Evolutionary conservation across 129 eudicot genomes (phyloP), one percentile per base, ranked within the genome.

Genomic region (Artemisia argyi): DNA sequence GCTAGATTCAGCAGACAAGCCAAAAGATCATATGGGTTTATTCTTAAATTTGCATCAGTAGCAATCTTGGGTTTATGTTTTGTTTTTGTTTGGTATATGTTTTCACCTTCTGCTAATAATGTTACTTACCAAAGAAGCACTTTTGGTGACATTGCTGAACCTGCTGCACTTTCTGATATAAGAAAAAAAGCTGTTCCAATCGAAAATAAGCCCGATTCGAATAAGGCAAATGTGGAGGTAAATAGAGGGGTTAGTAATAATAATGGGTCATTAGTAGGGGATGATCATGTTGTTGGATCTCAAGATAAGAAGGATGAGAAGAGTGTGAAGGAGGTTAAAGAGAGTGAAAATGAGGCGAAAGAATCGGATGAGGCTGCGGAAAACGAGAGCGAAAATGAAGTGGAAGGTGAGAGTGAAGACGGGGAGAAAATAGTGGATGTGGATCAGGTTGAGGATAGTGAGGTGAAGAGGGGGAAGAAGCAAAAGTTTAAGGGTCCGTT

Each of bases 41-140:
- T 79, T 54, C 69, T 87, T 8, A 94, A 94, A 84, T 71, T 91
- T 50, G 82, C 88, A 32, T 87, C 96, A 20, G 94, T 84, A 8
- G 85, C 86, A 22, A 68, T 88, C 7, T 75, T 94, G 84, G 99
- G 99, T 66, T 53, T 94, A 79, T 94, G 99, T 80, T 94, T 94
- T 74, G 82, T 94, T 18, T 79, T 90, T 46, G 76, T 90, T 26
- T 94, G 99, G 99, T 86, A 87, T 84, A 68, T 86, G 17, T 94
- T 94, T 79, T 90, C 99, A 4, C 76, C 92, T 72, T 79, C 92
- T 39, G 86, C 90, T 73, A 75, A 79, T 65, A 78, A 92, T n/a
- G 85, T 94, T 7, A 75, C 85, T 13, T 75, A 82, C 68, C 96
- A 88, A 79, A 88, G 99, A 73, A 89, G 88, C 39, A 90, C 91